Conservation (phyloP, 148 eudicot species). For the Fallopia convolvulus region DNA sequence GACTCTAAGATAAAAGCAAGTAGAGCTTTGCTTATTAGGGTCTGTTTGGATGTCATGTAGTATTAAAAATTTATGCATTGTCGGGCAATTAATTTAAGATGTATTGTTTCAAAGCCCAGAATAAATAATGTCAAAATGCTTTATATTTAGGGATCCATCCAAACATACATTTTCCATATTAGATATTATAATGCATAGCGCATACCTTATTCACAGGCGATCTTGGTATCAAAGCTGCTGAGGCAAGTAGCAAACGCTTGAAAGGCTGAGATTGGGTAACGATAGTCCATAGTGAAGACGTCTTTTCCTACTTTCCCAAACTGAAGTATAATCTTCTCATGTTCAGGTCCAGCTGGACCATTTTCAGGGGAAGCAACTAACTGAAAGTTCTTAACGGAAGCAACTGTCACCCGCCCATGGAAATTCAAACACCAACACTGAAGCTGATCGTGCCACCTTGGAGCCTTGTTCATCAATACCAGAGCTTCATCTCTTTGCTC, state of each 20-base stretch:
- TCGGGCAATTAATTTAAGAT: too few relatives aligned
- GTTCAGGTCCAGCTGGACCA: constrained; percentile 40
- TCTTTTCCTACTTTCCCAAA: constrained; percentile 78
- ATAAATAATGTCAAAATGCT: too few relatives aligned
- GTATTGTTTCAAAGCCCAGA: too few relatives aligned
- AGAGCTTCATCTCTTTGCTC: constrained; percentile 33
- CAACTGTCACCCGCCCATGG: constrained; percentile 71
- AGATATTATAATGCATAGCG: not conserved
- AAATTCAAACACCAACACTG: constrained; percentile 86
- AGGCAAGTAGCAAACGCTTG: constrained; percentile 79
- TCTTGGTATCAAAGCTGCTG: constrained; percentile 78
- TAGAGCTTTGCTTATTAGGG: too few relatives aligned
- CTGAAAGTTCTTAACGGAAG: constrained; percentile 80
- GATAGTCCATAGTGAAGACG: constrained; percentile 69
- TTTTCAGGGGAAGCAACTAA: constrained; percentile 55
- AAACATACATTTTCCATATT: too few relatives aligned
- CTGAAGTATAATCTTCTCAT: constrained; percentile 58
- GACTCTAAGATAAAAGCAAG: too few relatives aligned
- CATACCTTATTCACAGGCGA: constrained; percentile 53
- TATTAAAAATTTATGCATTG: too few relatives aligned
- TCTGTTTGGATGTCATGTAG: too few relatives aligned
- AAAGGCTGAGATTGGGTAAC: constrained; percentile 66
- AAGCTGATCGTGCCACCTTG: constrained; percentile 80
- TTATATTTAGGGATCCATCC: too few relatives aligned
- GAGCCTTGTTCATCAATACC: constrained; percentile 59